A percentile compares a stretch with the other conserved stretches of the same genome.
These are phyloP conservation scores for Cladosporium sphaerospermum DNA, from an alignment of 2,329 filamentous ascomycete species.

Conservation along the genomic window DNA sequence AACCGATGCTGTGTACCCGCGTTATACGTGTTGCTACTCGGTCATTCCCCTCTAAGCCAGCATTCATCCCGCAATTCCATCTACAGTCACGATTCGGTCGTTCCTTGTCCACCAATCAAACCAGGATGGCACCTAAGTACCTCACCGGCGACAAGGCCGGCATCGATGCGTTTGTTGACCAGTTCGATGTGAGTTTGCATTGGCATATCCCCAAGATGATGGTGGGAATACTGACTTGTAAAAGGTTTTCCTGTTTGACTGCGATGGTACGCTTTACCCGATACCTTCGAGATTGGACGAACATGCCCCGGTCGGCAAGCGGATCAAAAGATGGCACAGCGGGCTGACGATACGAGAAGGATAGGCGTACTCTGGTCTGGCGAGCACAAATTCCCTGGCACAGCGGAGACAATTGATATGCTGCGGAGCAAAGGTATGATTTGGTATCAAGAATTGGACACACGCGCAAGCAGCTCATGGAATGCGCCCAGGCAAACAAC, in stretches of 20 bases:
- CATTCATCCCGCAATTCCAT: not conserved
- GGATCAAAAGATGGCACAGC: not conserved
- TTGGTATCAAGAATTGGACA: not conserved
- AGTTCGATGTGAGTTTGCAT: conserved; percentile 66
- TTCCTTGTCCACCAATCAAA: not conserved
- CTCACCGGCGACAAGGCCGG: conserved; percentile 72
- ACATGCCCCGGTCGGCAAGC: too few species aligned
- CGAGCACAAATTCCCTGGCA: conserved; percentile 77
- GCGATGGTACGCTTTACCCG: conserved; percentile 63
- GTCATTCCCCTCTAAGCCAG: not conserved
- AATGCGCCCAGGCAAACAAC: conserved; percentile 63
- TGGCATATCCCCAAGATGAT: too few species aligned
- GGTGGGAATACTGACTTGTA: conserved; percentile 9
- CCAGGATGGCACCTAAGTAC: conserved; percentile 37
- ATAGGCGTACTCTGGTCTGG: conserved; percentile 95
- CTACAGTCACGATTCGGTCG: too few species aligned
- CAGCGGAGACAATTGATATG: conserved; percentile 78
- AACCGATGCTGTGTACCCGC: not conserved
- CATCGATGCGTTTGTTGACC: conserved; percentile 77
- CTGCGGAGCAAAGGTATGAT: conserved; percentile 68
- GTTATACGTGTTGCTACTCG: not conserved
- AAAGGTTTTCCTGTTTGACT: conserved; percentile 90
- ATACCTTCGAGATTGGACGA: too few species aligned
- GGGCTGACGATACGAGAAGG: conserved; percentile 38
- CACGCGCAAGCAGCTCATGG: not conserved